Base-by-base conservation (phyloP, 2,329 filamentous ascomycete species). In the Ophiostoma sp. region DNA sequence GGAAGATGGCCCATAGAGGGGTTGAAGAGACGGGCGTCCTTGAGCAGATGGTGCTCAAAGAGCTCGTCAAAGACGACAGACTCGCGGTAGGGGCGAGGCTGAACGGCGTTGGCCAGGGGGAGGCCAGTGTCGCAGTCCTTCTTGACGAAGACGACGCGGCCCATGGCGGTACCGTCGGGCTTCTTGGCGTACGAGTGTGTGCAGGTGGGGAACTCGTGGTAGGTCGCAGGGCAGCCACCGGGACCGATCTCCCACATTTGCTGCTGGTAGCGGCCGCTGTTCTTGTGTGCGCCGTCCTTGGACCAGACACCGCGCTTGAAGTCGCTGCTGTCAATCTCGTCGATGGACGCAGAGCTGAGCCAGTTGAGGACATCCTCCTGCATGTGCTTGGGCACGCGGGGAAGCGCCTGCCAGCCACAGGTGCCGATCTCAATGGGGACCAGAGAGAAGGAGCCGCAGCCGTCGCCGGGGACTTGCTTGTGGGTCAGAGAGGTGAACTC, bases 361-460 rank as follows among this genome's bases (percentile, higher is more conserved):
- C 66, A 70, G 27, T 65, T n/a, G 7, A 62, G 27, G 14, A 40
- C 64, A 14, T 45, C 44, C 6, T 63, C n/a, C 36, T 70, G 68
- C 6, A 71, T 27, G 27, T 52, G 9, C 2, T 7, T 5, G 3
- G 71, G 71, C 52, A 70, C 66, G 6, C 64, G 68, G 12, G 69
- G 69, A 12, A 66, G 14, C 7, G 67, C n/a, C 42, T 66, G 47
- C 71, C 69, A 71, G 16, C 71, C 71, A 42, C 71, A 72, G 64
- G 69, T 70, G 36, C 52, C 66, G n/a, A 70, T 66, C 36, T 14
- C 65, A 0, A 67, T 47, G 3, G 71, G 71, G 18, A 71, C 69
- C 5, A 68, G 66, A 67, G 71, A 69, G 69, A 74, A 71, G 58
- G 71, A 62, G 69, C 72, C 67, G 68, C 72, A 68, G 67, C 72